phyloP scores from a whole-genome alignment of 2,329 filamentous ascomycete species.

The Colletotrichum sansevieriae region DNA sequence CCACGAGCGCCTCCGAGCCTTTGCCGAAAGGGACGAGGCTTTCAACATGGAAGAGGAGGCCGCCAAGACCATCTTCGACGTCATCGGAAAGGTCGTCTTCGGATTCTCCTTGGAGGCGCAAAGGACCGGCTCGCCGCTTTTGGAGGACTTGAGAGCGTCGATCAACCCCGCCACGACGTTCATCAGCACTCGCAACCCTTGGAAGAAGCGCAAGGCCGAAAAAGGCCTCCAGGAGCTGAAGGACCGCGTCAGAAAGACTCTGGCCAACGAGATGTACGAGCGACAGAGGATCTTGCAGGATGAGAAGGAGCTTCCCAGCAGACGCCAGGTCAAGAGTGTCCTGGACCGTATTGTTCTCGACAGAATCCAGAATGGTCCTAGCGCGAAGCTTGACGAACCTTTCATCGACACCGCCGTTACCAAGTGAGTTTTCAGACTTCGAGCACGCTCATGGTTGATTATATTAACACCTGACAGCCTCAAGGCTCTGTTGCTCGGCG shows the following conservation, averaged over 20 bases:
- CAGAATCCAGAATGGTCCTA: conserved; percentile 35
- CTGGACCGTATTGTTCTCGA: conserved; percentile 46
- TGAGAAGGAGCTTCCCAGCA: conserved; percentile 41
- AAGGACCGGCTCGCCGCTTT: conserved; percentile 36
- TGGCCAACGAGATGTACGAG: conserved; percentile 33
- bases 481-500: conserved; percentile 47
- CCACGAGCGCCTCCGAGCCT: conserved; percentile 39
- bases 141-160: conserved; percentile 40
- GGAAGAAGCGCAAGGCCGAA: conserved; percentile 33
- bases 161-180: conserved; percentile 36
- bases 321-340: conserved; percentile 43
- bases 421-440: conserved; percentile 12
- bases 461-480: conserved; percentile 39
- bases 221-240: conserved; percentile 24
- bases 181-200: conserved; percentile 30
- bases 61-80: conserved; percentile 45
- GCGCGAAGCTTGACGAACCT: conserved; percentile 34
- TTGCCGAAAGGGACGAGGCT: conserved; percentile 36
- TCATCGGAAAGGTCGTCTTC: conserved; percentile 45
- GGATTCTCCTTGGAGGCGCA: conserved; percentile 43
- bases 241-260: conserved; percentile 24
- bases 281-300: conserved; percentile 28
- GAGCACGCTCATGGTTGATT: too few species aligned
- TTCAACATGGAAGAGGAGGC: conserved; percentile 45
- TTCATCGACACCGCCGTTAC: conserved; percentile 44